Percentiles rank a stretch among this genome's conserved stretches.
Conservation (phyloP, 129 eudicot genomes). For the Chrysanthemum makinoi region DNA sequence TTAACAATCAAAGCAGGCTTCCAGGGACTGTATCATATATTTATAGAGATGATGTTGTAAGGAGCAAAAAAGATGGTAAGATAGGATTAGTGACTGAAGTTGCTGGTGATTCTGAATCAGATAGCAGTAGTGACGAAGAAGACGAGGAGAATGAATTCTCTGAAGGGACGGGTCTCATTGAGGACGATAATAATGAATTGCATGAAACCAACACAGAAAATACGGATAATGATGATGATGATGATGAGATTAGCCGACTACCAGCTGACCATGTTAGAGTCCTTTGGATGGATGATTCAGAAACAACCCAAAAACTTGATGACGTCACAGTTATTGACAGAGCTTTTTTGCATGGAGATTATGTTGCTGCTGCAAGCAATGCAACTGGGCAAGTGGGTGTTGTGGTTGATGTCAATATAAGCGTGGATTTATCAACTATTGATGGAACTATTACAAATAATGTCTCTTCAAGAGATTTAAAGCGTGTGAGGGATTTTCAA, state of each 20-base stretch:
- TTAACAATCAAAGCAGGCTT: slow-evolving; percentile 33
- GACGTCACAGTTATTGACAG: slow-evolving; percentile 80
- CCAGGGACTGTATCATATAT: slow-evolving; percentile 40
- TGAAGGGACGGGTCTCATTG: slow-evolving; percentile 32
- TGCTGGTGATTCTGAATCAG: slow-evolving; percentile 96
- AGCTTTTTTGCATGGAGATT: slow-evolving; percentile 87
- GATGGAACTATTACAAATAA: slow-evolving; percentile 54
- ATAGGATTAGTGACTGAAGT: slow-evolving; percentile 89
- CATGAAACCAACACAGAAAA: slow-evolving; percentile 33
- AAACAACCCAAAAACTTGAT: slow-evolving; percentile 55
- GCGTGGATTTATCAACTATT: slow-evolving; percentile 61
- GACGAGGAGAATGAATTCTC: slow-evolving; percentile 57
- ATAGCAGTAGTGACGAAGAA: slow-evolving; percentile 66
- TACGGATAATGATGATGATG: slow-evolving; percentile 12
- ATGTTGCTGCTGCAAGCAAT: slow-evolving; percentile 80
- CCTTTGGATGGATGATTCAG: slow-evolving; percentile 85
- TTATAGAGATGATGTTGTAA: slow-evolving; percentile 92
- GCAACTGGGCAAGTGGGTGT: slow-evolving; percentile 92
- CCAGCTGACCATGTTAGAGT: slow-evolving; percentile 86
- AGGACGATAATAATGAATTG: slow-evolving; percentile 36
- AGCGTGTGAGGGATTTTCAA: slow-evolving; percentile 71
- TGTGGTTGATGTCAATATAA: slow-evolving; percentile 71
- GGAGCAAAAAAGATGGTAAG: slow-evolving; percentile 52
- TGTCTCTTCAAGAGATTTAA: slow-evolving; percentile 59
- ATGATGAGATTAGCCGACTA: slow-evolving; percentile 42